phyloP scores from a whole-genome alignment of 495 filamentous ascomycete species.

The Penicillium argentinense region DNA sequence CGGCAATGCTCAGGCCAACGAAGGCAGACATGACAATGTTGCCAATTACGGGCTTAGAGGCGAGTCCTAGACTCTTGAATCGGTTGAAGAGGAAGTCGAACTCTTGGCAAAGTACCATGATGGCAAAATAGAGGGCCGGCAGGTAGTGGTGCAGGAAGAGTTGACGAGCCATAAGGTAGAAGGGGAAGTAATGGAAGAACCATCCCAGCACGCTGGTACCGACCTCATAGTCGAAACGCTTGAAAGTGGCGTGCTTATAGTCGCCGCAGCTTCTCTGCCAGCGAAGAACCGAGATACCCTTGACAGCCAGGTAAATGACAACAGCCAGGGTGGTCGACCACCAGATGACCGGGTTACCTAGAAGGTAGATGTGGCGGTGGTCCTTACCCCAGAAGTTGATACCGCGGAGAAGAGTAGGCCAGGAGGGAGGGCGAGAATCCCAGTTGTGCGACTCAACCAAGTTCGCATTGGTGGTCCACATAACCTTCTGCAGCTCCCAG shows the following conservation, averaged over 20 bases:
- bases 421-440: conserved; percentile 93
- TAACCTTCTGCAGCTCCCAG: conserved; percentile 98
- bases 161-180: conserved; percentile 96
- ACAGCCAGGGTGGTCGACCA: conserved; percentile 85
- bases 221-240: conserved; percentile 96
- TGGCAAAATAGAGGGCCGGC: conserved; percentile 91
- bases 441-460: conserved; percentile 95
- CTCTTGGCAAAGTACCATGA: conserved; percentile 83
- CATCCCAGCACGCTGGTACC: conserved; percentile 88
- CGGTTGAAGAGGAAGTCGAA: conserved; percentile 81
- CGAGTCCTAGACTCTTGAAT: conserved; percentile 63
- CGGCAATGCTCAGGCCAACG: conserved; percentile 66
- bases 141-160: conserved; percentile 98
- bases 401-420: conserved; percentile 89
- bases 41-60: conserved; percentile 70
- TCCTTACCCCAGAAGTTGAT: conserved; percentile 99
- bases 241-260: conserved; percentile 78
- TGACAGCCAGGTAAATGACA: conserved; percentile 75
- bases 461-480: conserved; percentile 98
- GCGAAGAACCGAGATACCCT: conserved; percentile 80
- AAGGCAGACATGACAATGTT: conserved; percentile 67
- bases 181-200: conserved; percentile 96
- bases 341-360: conserved; percentile 96
- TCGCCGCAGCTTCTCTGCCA: conserved; percentile 93
- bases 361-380: conserved; percentile 91